Evolutionary conservation across 2,329 filamentous ascomycete genomes (phyloP), one percentile per base, ranked within the genome.

Genomic region (Apiospora sp.): DNA sequence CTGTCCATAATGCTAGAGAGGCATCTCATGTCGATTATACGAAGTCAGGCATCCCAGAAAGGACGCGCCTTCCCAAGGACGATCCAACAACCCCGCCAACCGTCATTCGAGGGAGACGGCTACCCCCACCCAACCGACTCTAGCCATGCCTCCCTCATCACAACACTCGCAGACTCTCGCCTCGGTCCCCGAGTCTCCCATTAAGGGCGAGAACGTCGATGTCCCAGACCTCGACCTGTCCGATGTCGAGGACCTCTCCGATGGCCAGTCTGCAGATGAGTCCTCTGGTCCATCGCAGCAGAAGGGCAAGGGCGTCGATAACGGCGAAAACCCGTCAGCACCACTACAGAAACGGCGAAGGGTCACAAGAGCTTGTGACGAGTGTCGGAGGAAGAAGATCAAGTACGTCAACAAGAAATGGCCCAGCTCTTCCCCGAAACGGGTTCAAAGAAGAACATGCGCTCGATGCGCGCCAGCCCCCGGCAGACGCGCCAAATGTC

Each of bases 361-460:
- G 79, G 93, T 96, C 64, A 95, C 93, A 27, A 88, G 94, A 77
- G 93, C 93, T 54, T 96, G 93, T 82, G 93, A 95, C 78, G 92
- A 71, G 48, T 73, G 72, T 24, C 69, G 72, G 37, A 73, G 93
- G 76, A 96, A 96, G 82, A 96, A 96, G 83, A 96, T 96, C 79
- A 96, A 95, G 81, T 96, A 70, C 8, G 68, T 70, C 27, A 41
- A 54, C 68, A 13, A 13, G 46, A 37, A 34, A 7, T 69, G 27
- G 27, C 24, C 37, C 67, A 22, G 67, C 44, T 3, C 24, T 49
- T 27, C 14, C 27, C 67, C 27, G 44, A 13, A 44, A 24, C 67
- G 43, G 1, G 4, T 24, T 24, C 22, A 34, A 41, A 22, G 19
- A 64, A 2, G 19, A 34, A 34, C 22, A 37, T 64, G 58, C 30